These are phyloP conservation scores for Neurospora sublineolata DNA, from an alignment of 495 filamentous ascomycete species.

Conservation along the genomic window DNA sequence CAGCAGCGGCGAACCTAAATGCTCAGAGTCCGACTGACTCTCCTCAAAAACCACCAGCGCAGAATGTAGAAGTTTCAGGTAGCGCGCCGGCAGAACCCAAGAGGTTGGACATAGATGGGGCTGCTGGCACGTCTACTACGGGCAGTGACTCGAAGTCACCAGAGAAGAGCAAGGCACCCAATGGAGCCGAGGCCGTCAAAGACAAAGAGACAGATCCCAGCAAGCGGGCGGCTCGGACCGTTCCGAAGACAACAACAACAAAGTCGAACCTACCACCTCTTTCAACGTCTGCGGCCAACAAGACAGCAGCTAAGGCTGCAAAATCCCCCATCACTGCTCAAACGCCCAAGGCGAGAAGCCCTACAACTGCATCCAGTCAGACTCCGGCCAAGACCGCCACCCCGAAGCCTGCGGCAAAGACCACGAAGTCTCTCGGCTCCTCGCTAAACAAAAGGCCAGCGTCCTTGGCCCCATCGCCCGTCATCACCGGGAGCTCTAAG, in stretches of 20 bases:
- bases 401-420: slow-evolving; percentile 14
- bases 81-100: neutral
- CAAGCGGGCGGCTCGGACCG: slow-evolving; percentile 32
- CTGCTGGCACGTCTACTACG: neutral
- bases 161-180: slow-evolving; percentile 1
- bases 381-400: slow-evolving; percentile 17
- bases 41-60: slow-evolving; percentile 2
- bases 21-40: slow-evolving; percentile 4
- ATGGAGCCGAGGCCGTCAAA: slow-evolving; percentile 5
- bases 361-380: slow-evolving; percentile 13
- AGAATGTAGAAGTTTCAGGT: slow-evolving; percentile 8
- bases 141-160: slow-evolving; percentile 2
- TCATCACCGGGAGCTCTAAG: slow-evolving; percentile 39
- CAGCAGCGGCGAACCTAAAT: slow-evolving; percentile 14
- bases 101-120: neutral
- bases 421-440: slow-evolving; percentile 17
- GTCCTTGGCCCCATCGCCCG: slow-evolving; percentile 21
- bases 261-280: slow-evolving; percentile 20
- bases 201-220: slow-evolving; percentile 18
- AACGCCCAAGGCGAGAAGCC: slow-evolving; percentile 13
- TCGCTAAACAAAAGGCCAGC: slow-evolving; percentile 25
- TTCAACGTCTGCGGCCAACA: slow-evolving; percentile 20
- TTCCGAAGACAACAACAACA: slow-evolving; percentile 23
- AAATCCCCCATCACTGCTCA: slow-evolving; percentile 28
- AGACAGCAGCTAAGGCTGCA: slow-evolving; percentile 23